Percentiles rank a stretch among this genome's conserved stretches.
These are phyloP conservation scores for Oidiodendron maius DNA, from an alignment of 495 filamentous ascomycete species.

Conservation along the genomic window DNA sequence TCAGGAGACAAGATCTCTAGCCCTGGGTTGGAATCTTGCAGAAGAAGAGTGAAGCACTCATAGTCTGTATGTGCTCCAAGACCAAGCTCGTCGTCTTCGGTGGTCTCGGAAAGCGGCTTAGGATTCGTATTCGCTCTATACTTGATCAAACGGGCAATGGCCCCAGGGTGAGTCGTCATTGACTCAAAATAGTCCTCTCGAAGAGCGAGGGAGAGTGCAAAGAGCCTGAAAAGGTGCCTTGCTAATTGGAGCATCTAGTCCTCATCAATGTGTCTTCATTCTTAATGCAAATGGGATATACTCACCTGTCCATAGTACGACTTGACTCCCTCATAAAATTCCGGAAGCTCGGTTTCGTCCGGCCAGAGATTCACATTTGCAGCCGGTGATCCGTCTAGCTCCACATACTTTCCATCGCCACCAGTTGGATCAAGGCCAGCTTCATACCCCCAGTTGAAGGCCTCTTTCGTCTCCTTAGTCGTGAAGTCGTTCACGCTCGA, in stretches of 20 bases:
- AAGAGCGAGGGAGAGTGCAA: constrained; percentile 39
- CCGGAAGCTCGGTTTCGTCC: constrained; percentile 13
- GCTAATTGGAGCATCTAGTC: constrained; percentile 24
- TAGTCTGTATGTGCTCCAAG: constrained; percentile 44
- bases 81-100: constrained; percentile 32
- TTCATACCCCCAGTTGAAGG: constrained; percentile 25
- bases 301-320: constrained; percentile 18
- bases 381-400: constrained; percentile 17
- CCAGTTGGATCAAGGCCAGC: constrained; percentile 18
- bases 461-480: constrained; percentile 21
- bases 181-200: constrained; percentile 38
- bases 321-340: constrained; percentile 19
- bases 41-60: constrained; percentile 32
- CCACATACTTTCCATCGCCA: constrained; percentile 24
- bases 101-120: constrained; percentile 16
- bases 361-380: constrained; percentile 19
- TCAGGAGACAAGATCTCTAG: constrained; percentile 46
- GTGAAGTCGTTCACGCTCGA: constrained; percentile 15
- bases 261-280: no score
- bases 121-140: constrained; percentile 33
- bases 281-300: no score
- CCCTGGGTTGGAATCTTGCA: constrained; percentile 34
- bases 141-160: constrained; percentile 36
- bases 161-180: constrained; percentile 35
- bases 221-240: constrained; percentile 33